Evolutionary conservation across 805 yeast species (phyloP), one percentile per base, ranked within the genome.

Genomic region (Limtongia smithiae): DNA sequence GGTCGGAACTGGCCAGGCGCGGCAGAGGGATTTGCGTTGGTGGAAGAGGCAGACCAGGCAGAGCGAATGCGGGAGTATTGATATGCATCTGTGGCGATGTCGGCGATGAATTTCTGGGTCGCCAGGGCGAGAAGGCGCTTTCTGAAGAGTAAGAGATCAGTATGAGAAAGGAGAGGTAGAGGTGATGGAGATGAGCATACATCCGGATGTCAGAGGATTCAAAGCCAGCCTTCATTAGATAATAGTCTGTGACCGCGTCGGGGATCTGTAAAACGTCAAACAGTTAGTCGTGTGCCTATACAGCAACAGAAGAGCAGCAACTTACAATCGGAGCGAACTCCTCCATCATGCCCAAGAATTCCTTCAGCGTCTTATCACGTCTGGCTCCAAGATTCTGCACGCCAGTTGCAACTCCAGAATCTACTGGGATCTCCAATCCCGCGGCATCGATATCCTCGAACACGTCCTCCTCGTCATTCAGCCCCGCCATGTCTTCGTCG

Each of bases 1-100:
- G 49, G 42, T 11, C 51, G 41, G 46, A 55, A 45, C 37, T 54
- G 58, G 37, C 59, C 50, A 2, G 36, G 35, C 12, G 54, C 41
- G 18, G 50, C 51, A 1, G 81, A 83, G 64, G 96, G 95, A 62
- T 87, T 87, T 60, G 83, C 82, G 61, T 85, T 82, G 3, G 58
- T 31, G 14, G 60, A 50, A 8, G 51, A 30, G n/a, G 90, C 94
- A 0, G 96, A 81, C 11, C 88, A 80, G 3, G 86, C 74, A n/a
- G 93, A 86, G 55, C 97, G 77, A 58, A 93, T 93, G 53, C 97
- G 74, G 7, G 96, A 85, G 64, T 88, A 90, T 65, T 93, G 98
- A 65, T 88, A 93, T 0, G 98, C 97, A 64, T 93, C 97, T 14
- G 89, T 87, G 1, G 98, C 96, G 27, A 93, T 82, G 65, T 93